phyloP scores from a whole-genome alignment of 2,329 filamentous ascomycete genomes.

The Stenocarpella maydis region DNA sequence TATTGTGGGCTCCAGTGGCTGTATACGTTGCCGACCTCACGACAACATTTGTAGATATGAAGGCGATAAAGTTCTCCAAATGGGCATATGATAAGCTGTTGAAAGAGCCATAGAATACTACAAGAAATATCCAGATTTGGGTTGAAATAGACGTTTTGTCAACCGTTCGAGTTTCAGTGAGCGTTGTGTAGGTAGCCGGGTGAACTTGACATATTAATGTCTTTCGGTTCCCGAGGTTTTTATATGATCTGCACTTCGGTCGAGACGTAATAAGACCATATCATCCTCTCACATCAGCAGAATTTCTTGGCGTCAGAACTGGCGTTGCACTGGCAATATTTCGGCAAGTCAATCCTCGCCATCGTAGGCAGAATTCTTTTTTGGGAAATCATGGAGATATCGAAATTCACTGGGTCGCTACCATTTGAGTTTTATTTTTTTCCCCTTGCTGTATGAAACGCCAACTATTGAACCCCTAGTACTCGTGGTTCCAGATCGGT shows the following conservation, averaged over 20 bases:
- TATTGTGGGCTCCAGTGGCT: conserved; percentile 30
- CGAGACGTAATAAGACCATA: no score
- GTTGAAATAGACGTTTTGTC: neutral
- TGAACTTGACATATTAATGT: neutral
- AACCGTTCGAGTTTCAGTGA: neutral
- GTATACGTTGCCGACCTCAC: conserved; percentile 32
- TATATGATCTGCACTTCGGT: neutral
- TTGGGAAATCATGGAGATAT: neutral
- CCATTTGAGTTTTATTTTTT: no score
- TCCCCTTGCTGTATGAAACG: neutral
- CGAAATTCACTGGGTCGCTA: neutral
- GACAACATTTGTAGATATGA: conserved; percentile 19
- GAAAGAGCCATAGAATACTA: conserved; percentile 8
- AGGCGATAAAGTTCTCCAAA: conserved; percentile 26
- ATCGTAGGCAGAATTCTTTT: neutral
- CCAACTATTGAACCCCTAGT: no score
- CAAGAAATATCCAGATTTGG: no score
- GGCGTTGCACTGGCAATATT: neutral
- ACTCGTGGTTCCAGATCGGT: neutral
- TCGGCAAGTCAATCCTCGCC: neutral
- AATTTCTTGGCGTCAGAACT: neutral
- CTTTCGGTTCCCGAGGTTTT: no score
- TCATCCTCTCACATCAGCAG: neutral
- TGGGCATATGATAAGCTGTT: conserved; percentile 28
- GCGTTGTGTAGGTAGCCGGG: no score